Evolutionary conservation across 2,329 filamentous ascomycete genomes (phyloP).

Genomic region (Sporothrix curviconia): DNA sequence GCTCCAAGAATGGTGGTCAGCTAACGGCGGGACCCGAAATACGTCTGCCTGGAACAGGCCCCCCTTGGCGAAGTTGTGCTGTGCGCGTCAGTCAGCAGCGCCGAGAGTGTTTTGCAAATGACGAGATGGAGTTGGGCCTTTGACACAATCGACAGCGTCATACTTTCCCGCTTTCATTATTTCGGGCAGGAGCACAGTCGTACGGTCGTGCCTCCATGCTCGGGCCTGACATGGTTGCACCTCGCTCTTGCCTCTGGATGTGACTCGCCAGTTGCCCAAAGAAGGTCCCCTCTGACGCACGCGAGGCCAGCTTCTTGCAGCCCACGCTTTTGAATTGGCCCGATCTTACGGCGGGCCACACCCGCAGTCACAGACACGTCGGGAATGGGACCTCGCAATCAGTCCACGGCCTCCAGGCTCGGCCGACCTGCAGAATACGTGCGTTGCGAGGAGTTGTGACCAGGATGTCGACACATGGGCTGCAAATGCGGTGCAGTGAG

Average conservation of each 20-base stretch:
- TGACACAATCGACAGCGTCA: too few species aligned
- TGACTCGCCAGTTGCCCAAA: not conserved
- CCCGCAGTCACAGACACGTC: not conserved
- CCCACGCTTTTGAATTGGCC: not conserved
- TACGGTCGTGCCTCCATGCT: too few species aligned
- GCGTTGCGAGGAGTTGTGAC: too few species aligned
- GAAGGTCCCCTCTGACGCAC: not conserved
- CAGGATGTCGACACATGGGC: not conserved
- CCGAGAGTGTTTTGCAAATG: not conserved
- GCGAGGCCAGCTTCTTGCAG: not conserved
- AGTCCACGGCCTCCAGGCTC: too few species aligned
- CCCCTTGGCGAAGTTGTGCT: not conserved
- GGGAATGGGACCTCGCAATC: too few species aligned
- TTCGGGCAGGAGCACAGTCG: too few species aligned
- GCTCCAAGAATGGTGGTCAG: not conserved
- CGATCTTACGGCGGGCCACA: slow-evolving; percentile 6
- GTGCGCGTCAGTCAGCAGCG: slow-evolving; percentile 4
- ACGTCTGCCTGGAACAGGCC: slow-evolving; percentile 8
- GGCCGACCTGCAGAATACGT: too few species aligned
- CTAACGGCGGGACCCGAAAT: slow-evolving; percentile 12
- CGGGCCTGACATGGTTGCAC: too few species aligned
- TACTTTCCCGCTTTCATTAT: too few species aligned
- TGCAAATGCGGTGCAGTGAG: not conserved
- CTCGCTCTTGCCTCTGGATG: not conserved
- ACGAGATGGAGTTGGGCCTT: too few species aligned